These are phyloP conservation scores for Suillus paluster DNA, from an alignment of 768 basidiomycete species.

Conservation along the genomic window DNA sequence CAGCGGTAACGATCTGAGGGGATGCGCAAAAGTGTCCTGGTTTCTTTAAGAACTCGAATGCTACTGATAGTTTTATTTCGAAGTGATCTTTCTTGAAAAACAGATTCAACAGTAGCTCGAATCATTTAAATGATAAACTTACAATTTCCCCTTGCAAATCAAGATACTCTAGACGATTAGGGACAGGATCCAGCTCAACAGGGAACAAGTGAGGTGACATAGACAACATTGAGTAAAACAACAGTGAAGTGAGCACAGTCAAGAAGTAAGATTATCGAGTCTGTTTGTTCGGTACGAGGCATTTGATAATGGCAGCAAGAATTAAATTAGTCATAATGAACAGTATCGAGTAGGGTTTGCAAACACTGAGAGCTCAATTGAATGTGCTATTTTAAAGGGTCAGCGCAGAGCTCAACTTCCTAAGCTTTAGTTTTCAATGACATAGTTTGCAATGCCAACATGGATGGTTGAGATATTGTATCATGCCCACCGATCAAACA, in stretches of 20 bases:
- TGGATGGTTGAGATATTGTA: background rate
- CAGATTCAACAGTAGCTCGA: background rate
- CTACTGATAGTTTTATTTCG: background rate
- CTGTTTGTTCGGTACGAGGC: background rate
- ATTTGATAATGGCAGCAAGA: background rate
- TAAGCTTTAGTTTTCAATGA: background rate
- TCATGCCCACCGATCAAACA: too few relatives aligned
- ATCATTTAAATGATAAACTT: conserved; percentile 3
- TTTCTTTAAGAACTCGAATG: background rate
- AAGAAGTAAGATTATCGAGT: background rate
- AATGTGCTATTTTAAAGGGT: background rate
- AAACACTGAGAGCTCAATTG: background rate
- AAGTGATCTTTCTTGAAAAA: conserved; percentile 2
- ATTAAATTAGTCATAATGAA: background rate
- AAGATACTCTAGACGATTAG: background rate
- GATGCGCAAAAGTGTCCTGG: background rate
- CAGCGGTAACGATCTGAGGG: background rate
- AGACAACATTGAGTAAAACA: background rate
- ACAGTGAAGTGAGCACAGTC: background rate
- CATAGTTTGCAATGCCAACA: background rate
- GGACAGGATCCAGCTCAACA: background rate
- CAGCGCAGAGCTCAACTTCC: background rate
- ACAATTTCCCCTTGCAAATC: background rate
- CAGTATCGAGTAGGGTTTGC: background rate
- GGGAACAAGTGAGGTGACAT: background rate